Percentiles rank a stretch among this genome's conserved stretches.
Evolutionary conservation across 2,329 filamentous ascomycete genomes (phyloP).

Genomic region (Diplodia sapinea): DNA sequence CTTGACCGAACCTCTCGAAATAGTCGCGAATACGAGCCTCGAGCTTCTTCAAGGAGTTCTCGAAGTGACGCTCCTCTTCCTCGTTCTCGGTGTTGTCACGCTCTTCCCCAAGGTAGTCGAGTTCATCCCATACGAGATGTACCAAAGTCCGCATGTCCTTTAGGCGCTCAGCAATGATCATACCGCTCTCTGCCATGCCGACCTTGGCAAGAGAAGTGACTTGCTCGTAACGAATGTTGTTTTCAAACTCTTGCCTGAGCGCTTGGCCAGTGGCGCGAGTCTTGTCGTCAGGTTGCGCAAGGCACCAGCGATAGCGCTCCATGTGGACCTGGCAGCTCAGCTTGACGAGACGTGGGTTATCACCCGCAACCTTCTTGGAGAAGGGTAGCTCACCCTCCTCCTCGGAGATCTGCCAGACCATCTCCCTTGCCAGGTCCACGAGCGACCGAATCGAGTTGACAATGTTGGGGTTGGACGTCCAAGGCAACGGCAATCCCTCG

Average conservation of each 20-base stretch:
- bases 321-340: constrained; percentile 63
- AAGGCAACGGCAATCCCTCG: constrained; percentile 75
- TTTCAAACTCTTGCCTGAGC: constrained; percentile 52
- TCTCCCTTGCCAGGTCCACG: constrained; percentile 50
- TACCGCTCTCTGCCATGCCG: constrained; percentile 62
- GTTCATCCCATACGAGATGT: constrained; percentile 55
- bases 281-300: constrained; percentile 58
- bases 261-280: constrained; percentile 55
- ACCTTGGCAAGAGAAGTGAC: constrained; percentile 54
- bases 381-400: constrained; percentile 35
- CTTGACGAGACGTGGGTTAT: constrained; percentile 59
- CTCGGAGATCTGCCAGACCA: constrained; percentile 50
- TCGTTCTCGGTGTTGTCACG: constrained; percentile 41
- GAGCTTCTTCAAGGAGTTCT: constrained; percentile 42
- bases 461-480: constrained; percentile 72
- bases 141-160: constrained; percentile 68
- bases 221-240: constrained; percentile 49
- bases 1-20: constrained; percentile 69
- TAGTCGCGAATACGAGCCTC: constrained; percentile 55
- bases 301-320: constrained; percentile 65
- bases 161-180: constrained; percentile 67
- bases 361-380: constrained; percentile 54
- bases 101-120: constrained; percentile 48
- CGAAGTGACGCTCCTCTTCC: constrained; percentile 41
- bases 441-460: constrained; percentile 49